Conservation (phyloP, 1,139 yeast genomes). For the Kodamaea derodonti region DNA sequence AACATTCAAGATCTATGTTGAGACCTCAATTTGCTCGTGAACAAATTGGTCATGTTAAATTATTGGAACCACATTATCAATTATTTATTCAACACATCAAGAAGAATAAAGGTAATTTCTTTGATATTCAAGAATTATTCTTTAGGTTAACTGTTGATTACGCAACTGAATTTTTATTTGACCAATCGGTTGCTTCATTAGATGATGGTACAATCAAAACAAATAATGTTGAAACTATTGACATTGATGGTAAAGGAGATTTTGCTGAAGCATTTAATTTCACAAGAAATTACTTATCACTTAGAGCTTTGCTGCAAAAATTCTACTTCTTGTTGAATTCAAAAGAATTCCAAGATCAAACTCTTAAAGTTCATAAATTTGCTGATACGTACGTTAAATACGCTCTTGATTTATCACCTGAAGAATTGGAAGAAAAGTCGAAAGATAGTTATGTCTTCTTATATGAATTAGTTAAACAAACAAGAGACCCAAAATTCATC, state of each 20-base stretch:
- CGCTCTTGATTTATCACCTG: slow-evolving; percentile 24
- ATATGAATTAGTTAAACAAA: slow-evolving; percentile 43
- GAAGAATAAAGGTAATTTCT: slow-evolving; percentile 17
- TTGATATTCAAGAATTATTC: slow-evolving; percentile 38
- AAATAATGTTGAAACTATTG: slow-evolving; percentile 12
- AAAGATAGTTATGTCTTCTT: slow-evolving; percentile 39
- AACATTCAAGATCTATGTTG: slow-evolving; percentile 53
- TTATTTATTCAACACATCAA: slow-evolving; percentile 32
- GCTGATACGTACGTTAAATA: slow-evolving; percentile 29
- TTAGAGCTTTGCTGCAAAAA: slow-evolving; percentile 27
- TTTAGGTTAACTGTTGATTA: slow-evolving; percentile 39
- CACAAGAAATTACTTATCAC: slow-evolving; percentile 27
- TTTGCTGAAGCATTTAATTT: slow-evolving; percentile 32
- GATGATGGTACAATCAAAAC: slow-evolving; percentile 28
- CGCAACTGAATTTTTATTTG: slow-evolving; percentile 41
- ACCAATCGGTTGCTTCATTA: slow-evolving; percentile 29
- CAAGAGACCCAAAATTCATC: slow-evolving; percentile 38
- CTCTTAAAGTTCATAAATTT: slow-evolving; percentile 21
- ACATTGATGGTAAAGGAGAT: slow-evolving; percentile 22
- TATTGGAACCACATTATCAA: slow-evolving; percentile 47
- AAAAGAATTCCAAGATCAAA: slow-evolving; percentile 25
- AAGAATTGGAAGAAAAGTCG: slow-evolving; percentile 35
- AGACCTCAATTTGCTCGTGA: slow-evolving; percentile 58
- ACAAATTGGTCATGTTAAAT: slow-evolving; percentile 48
- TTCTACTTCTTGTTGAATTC: slow-evolving; percentile 27